phyloP scores from a whole-genome alignment of 805 yeast genomes.

The Torulaspora franciscae region DNA sequence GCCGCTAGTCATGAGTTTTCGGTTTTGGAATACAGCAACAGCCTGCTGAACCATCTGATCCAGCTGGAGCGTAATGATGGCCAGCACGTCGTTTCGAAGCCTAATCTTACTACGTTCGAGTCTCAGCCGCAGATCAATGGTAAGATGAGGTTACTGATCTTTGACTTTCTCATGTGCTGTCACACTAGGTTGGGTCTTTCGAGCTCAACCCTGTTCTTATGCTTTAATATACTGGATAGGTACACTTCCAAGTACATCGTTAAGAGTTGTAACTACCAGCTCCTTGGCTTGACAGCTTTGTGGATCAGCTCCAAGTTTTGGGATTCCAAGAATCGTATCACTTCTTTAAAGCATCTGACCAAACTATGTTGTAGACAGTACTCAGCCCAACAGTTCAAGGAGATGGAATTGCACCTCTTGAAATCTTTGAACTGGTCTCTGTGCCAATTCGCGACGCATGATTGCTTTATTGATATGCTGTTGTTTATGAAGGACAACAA shows the following conservation, averaged over 20 bases:
- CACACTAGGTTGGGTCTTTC: conserved; percentile 59
- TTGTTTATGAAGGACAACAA: conserved; percentile 28
- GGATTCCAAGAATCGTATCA: conserved; percentile 63
- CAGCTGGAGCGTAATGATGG: conserved; percentile 24
- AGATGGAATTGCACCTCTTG: conserved; percentile 65
- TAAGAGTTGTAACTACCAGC: conserved; percentile 75
- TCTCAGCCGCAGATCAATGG: conserved; percentile 40
- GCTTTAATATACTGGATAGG: conserved; percentile 73
- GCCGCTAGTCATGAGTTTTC: conserved; percentile 42
- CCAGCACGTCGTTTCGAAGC: conserved; percentile 18
- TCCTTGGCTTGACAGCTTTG: conserved; percentile 78
- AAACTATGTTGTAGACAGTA: conserved; percentile 56
- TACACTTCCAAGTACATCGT: conserved; percentile 80
- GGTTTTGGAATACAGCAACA: conserved; percentile 44
- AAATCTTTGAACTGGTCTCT: conserved; percentile 62
- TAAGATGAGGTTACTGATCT: conserved; percentile 66
- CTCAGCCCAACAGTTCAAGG: conserved; percentile 51
- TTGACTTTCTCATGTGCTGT: conserved; percentile 75
- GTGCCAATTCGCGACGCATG: conserved; percentile 53
- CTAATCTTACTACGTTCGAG: conserved; percentile 29
- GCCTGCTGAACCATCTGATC: conserved; percentile 37
- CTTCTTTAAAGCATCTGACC: conserved; percentile 47
- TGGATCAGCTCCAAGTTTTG: conserved; percentile 84
- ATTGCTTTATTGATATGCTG: conserved; percentile 55
- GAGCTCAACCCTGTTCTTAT: conserved; percentile 60